Conservation (phyloP, 805 yeast genomes). For the Spathaspora hagerdaliae region DNA sequence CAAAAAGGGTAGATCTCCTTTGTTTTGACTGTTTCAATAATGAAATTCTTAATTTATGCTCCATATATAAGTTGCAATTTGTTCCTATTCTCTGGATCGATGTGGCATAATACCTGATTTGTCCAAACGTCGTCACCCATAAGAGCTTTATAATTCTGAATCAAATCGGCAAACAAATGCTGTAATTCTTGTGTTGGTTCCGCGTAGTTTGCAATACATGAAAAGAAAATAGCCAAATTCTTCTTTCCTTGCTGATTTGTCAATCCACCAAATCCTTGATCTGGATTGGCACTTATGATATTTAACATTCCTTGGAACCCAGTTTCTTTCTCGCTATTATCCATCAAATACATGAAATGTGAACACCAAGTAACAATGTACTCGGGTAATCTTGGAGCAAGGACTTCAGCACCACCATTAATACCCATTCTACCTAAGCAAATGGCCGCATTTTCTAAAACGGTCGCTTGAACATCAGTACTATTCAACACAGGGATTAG, state of each 20-base stretch:
- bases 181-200: constrained; percentile 47
- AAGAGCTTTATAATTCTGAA: constrained; percentile 43
- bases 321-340: constrained; percentile 84
- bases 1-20: too few relatives aligned
- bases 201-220: constrained; percentile 54
- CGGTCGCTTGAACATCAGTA: constrained; percentile 53
- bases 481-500: constrained; percentile 59
- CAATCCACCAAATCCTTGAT: constrained; percentile 47
- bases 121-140: constrained; percentile 41
- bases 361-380: constrained; percentile 69
- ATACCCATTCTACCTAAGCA: constrained; percentile 84
- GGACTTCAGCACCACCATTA: constrained; percentile 49
- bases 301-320: constrained; percentile 82
- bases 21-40: too few relatives aligned
- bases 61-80: constrained; percentile 18
- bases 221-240: constrained; percentile 51
- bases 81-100: constrained; percentile 27
- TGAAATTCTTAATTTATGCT: not conserved
- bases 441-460: constrained; percentile 83
- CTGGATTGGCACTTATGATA: constrained; percentile 62
- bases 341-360: constrained; percentile 61
- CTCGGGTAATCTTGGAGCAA: constrained; percentile 53
- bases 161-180: constrained; percentile 40
- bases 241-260: constrained; percentile 39
- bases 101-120: constrained; percentile 23